Evolutionary conservation across 768 basidiomycete genomes (phyloP), one percentile per base, ranked within the genome.

Genomic region (Suillus sp.): DNA sequence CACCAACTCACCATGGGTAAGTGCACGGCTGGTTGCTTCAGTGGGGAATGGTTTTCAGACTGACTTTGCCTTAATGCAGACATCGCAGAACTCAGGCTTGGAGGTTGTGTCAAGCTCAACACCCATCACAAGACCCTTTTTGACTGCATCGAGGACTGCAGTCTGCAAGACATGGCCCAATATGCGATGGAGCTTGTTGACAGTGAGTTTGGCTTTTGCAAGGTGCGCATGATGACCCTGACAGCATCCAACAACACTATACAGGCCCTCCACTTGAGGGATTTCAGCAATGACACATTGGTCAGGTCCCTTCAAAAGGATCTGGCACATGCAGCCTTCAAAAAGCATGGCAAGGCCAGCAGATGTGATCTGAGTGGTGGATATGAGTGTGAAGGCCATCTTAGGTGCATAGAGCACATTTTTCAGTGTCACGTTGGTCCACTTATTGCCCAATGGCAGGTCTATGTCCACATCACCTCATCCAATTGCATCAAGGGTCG

Each of bases 41-140:
- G 73, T 73, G 30, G 58, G 65, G 22, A 78, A 66, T 0, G 9
- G 72, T 67, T 14, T 67, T 0, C 64, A 62, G 6, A 64, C 66
- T 10, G 32, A 0, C 32, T 34, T 34, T 34, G 32, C 32, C 32
- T 34, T 34, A 1, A 1, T 8, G 32, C 32, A 34, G 32, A 1
- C 32, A 34, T 34, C 6, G 7, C 32, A 34, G 32, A 34, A 34
- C 32, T 34, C 32, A 1, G 32, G 32, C 1, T 1, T 0, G 32
- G 32, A 34, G 4, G 32, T 34, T 0, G 32, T 34, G 32, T 34
- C 32, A 34, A 34, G 0, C 1, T 34, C 32, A 4, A 34, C 32
- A 8, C 32, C 32, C 1, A 8, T 34, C 0, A 34, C 1, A 34
- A 34, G 32, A 1, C 32, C 32, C 32, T 34, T 34, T 34, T 1